Evolutionary conservation across 164 flowering plant genomes (phyloP).

Genomic region (Litsea cubeba): DNA sequence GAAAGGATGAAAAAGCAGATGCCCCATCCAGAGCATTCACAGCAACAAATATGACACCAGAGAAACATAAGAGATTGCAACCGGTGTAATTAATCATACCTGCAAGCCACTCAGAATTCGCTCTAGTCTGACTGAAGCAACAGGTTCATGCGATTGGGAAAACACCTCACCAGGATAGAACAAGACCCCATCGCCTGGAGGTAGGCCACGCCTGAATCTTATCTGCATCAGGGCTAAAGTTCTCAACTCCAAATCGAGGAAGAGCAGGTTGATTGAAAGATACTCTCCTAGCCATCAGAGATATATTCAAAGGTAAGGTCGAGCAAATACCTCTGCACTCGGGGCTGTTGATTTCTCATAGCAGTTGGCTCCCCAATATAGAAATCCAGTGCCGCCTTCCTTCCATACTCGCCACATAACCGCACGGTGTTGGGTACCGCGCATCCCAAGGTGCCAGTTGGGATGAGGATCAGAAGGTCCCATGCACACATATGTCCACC

Average conservation of each 20-base stretch:
- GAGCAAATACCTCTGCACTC: conserved; percentile 75
- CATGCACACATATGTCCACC: conserved; percentile 99
- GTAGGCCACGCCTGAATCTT: conserved; percentile 88
- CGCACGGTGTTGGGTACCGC: conserved; percentile 98
- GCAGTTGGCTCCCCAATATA: conserved; percentile 98
- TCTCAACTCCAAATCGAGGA: not conserved
- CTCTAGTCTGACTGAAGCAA: conserved; percentile 86
- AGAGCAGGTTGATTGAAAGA: not conserved
- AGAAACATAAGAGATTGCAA: no score
- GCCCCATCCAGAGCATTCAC: no score
- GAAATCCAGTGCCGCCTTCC: conserved; percentile 91
- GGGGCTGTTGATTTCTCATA: conserved; percentile 90
- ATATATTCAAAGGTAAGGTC: not conserved
- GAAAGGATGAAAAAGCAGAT: no score
- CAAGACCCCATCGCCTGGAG: conserved; percentile 96
- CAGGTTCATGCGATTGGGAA: conserved; percentile 66
- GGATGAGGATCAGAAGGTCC: conserved; percentile 99
- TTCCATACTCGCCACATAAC: conserved; percentile 99
- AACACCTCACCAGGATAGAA: conserved; percentile 96
- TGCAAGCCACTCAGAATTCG: conserved; percentile 91
- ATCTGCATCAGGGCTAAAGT: conserved; percentile 43
- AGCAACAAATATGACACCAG: no score
- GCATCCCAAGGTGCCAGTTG: conserved; percentile 98
- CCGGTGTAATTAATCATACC: conserved; percentile 30
- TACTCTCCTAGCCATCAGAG: not conserved